These are phyloP conservation scores for Calonectria pseudoreteaudii DNA, from an alignment of 2,329 filamentous ascomycete genomes.

Conservation along the genomic window DNA sequence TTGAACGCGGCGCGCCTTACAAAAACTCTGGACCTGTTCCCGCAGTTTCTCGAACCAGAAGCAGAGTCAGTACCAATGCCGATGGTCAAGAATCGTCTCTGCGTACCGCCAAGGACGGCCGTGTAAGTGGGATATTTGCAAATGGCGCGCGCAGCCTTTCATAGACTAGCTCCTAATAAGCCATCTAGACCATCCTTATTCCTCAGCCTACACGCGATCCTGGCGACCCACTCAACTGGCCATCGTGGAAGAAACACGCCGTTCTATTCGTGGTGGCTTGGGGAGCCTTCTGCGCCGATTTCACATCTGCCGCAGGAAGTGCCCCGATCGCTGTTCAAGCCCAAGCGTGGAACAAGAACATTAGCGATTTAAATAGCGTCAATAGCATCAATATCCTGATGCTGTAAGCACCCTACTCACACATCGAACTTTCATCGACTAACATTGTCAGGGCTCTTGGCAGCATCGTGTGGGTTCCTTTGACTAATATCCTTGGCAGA, in stretches of 20 bases:
- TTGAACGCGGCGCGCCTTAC: conserved; percentile 15
- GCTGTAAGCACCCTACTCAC: conserved; percentile 13
- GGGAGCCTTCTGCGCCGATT: conserved; percentile 34
- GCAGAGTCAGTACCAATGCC: conserved; percentile 25
- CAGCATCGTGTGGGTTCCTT: conserved; percentile 31
- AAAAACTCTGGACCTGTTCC: conserved; percentile 19
- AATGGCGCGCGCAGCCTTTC: neutral
- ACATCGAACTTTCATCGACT: neutral
- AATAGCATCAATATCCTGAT: conserved; percentile 36
- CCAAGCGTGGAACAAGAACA: conserved; percentile 24
- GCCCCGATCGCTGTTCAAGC: conserved; percentile 34
- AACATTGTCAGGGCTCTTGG: conserved; percentile 26
- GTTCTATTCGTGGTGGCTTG: conserved; percentile 32
- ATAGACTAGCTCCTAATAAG: neutral
- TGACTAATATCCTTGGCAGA: conserved; percentile 34
- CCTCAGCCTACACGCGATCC: conserved; percentile 33
- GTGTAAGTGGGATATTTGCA: conserved; percentile 13
- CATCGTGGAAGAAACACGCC: conserved; percentile 33
- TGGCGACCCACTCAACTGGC: conserved; percentile 36
- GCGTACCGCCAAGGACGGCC: conserved; percentile 31
- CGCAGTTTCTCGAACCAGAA: conserved; percentile 29
- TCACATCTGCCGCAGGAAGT: conserved; percentile 33
- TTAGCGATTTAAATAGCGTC: conserved; percentile 25
- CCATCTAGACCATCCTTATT: conserved; percentile 27
- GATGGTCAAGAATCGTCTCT: conserved; percentile 20